Percentiles rank a stretch among this genome's conserved stretches.
phyloP scores from a whole-genome alignment of 179 eudicot genomes.

The Amaranthus tricolor region DNA sequence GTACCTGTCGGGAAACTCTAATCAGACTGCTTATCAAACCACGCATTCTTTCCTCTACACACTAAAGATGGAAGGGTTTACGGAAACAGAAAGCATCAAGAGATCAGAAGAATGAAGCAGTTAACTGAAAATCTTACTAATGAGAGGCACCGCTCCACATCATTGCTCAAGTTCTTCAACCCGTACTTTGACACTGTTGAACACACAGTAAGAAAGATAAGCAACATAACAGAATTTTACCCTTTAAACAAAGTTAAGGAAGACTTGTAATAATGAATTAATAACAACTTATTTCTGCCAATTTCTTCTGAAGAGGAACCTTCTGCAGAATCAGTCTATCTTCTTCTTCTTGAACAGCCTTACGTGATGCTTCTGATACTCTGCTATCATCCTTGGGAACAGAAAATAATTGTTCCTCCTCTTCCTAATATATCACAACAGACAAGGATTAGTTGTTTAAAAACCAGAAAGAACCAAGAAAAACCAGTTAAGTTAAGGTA shows the following conservation, averaged over 20 bases:
- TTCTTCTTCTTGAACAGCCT: constrained; percentile 96
- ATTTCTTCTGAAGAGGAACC: constrained; percentile 72
- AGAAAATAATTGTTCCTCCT: constrained; percentile 93
- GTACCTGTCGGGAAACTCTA: constrained; percentile 87
- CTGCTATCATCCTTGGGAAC: constrained; percentile 78
- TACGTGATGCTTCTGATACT: constrained; percentile 89
- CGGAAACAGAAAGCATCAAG: constrained; percentile 20
- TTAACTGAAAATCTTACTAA: constrained; percentile 48
- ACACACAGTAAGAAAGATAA: constrained; percentile 18
- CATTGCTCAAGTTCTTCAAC: constrained; percentile 65
- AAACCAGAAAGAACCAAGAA: background rate
- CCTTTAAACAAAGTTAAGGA: constrained; percentile 4
- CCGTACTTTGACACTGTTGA: constrained; percentile 73
- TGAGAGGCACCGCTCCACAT: constrained; percentile 93
- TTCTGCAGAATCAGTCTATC: constrained; percentile 80
- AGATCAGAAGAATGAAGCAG: constrained; percentile 11
- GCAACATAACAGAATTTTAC: background rate
- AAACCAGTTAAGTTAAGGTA: background rate
- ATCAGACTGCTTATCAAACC: constrained; percentile 75
- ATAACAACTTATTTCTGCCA: constrained; percentile 79
- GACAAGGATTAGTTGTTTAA: background rate
- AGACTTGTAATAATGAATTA: constrained; percentile 1
- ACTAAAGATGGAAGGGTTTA: constrained; percentile 44
- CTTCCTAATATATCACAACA: constrained; percentile 57
- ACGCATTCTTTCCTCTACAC: constrained; percentile 95